Conservation (phyloP, 2,329 filamentous ascomycete genomes). For the Fusarium albosuccineum region DNA sequence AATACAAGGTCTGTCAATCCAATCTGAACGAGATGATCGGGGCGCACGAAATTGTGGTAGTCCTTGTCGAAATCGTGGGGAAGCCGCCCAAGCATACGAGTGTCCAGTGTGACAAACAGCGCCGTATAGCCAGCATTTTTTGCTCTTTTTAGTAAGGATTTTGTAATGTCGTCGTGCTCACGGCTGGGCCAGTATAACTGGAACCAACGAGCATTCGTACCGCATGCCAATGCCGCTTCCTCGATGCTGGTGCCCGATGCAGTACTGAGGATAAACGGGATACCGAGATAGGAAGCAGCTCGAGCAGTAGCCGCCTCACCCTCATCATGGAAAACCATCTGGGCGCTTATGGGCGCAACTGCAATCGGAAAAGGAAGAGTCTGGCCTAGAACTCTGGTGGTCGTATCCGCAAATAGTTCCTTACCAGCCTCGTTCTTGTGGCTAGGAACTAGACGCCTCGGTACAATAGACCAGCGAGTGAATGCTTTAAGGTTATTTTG, state of each 20-base stretch:
- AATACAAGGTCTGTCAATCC: constrained; percentile 34
- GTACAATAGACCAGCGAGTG: constrained; percentile 15
- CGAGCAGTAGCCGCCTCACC: constrained; percentile 14
- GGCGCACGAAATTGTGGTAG: constrained; percentile 35
- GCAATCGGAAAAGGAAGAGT: constrained; percentile 25
- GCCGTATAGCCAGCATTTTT: not conserved
- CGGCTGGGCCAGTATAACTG: constrained; percentile 33
- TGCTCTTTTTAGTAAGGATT: constrained; percentile 21
- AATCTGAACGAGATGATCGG: constrained; percentile 33
- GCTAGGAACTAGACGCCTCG: constrained; percentile 20
- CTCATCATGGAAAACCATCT: constrained; percentile 32
- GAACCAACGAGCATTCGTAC: constrained; percentile 18
- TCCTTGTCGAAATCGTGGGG: constrained; percentile 24
- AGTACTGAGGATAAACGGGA: constrained; percentile 13
- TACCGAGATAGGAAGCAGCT: not conserved
- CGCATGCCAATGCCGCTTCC: constrained; percentile 26
- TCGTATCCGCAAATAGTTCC: constrained; percentile 26
- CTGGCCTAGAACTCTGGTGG: constrained; percentile 19
- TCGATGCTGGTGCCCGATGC: constrained; percentile 33
- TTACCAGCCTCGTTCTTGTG: constrained; percentile 18
- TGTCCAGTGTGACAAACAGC: not conserved
- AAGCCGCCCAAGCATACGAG: constrained; percentile 3
- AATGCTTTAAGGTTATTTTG: constrained; percentile 26
- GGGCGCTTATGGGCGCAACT: constrained; percentile 15
- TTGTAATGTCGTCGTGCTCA: constrained; percentile 29